These are phyloP conservation scores for Diplodia mutila DNA, from an alignment of 2,329 filamentous ascomycete genomes.

Conservation along the genomic window DNA sequence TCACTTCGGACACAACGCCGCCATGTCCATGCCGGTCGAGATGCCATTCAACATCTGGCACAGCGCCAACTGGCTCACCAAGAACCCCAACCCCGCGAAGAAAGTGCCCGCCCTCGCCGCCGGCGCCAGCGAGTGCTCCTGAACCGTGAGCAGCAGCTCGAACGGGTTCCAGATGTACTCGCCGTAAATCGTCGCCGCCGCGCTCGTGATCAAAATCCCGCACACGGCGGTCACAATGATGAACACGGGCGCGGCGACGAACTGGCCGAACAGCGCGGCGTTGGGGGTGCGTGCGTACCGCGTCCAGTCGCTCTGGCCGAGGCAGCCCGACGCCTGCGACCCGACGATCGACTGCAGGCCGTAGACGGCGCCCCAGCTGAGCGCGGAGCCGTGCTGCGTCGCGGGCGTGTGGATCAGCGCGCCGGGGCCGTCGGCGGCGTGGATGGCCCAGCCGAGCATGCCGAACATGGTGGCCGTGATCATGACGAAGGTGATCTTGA, in stretches of 20 bases:
- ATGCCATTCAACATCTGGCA: constrained; percentile 35
- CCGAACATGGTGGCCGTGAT: constrained; percentile 33
- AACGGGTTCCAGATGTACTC: constrained; percentile 47
- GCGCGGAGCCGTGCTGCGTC: constrained; percentile 45
- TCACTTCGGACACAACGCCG: constrained; percentile 33
- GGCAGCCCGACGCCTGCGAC: constrained; percentile 46
- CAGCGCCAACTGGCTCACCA: constrained; percentile 33
- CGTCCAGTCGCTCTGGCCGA: constrained; percentile 51
- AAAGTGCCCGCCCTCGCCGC: constrained; percentile 35
- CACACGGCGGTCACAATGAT: constrained; percentile 44
- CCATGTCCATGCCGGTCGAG: constrained; percentile 36
- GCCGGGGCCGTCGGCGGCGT: constrained; percentile 39
- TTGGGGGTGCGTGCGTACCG: constrained; percentile 41
- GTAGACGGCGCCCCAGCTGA: constrained; percentile 52
- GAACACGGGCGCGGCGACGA: constrained; percentile 44
- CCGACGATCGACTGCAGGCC: constrained; percentile 51
- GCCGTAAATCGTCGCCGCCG: constrained; percentile 42
- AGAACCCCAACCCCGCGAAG: constrained; percentile 36
- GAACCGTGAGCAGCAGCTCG: constrained; percentile 34
- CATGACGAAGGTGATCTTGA: constrained; percentile 54
- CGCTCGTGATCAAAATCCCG: constrained; percentile 48
- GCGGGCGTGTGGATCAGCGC: constrained; percentile 43
- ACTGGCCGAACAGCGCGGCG: constrained; percentile 44
- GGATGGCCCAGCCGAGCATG: constrained; percentile 52
- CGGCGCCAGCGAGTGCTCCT: constrained; percentile 33